Percentiles rank a stretch among this genome's conserved stretches.
phyloP scores from a whole-genome alignment of 2,329 filamentous ascomycete species.

The Alternaria alternata region DNA sequence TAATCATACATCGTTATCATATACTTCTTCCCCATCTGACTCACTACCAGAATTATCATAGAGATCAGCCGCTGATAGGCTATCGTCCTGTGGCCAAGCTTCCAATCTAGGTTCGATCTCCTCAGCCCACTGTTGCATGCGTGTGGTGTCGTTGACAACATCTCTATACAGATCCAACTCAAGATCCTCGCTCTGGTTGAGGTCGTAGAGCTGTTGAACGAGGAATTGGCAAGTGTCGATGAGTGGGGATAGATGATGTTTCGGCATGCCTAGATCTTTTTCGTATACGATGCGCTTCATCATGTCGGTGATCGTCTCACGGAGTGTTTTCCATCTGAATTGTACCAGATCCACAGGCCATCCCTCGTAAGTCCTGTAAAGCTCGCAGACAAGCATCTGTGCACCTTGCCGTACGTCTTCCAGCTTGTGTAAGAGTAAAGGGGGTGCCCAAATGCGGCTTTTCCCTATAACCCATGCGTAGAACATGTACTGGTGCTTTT shows the following conservation, averaged over 20 bases:
- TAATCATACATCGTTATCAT: conserved; percentile 26
- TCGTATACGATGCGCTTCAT: conserved; percentile 35
- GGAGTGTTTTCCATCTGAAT: conserved; percentile 32
- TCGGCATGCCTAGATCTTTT: conserved; percentile 30
- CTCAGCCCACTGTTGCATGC: conserved; percentile 33
- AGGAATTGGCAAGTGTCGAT: conserved; percentile 32
- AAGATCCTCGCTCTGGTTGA: conserved; percentile 33
- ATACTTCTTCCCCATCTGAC: conserved; percentile 43
- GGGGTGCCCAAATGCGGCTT: conserved; percentile 27
- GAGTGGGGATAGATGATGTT: conserved; percentile 36
- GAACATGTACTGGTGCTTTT: conserved; percentile 31
- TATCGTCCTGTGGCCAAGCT: conserved; percentile 40
- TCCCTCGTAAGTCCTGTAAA: conserved; percentile 34
- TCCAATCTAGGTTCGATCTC: conserved; percentile 36
- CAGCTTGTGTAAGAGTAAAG: conserved; percentile 41
- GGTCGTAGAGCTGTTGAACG: conserved; percentile 25
- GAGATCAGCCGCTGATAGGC: conserved; percentile 40
- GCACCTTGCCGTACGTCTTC: conserved; percentile 39
- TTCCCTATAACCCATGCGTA: conserved; percentile 29
- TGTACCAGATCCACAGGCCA: conserved; percentile 22
- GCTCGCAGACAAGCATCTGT: conserved; percentile 27
- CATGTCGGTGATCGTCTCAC: conserved; percentile 29
- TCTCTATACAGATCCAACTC: conserved; percentile 29
- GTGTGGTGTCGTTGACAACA: conserved; percentile 28
- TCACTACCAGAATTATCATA: conserved; percentile 50